Base-by-base conservation (phyloP, 1,139 yeast genomes). In the Zhuliangozyma blackwelliae region DNA sequence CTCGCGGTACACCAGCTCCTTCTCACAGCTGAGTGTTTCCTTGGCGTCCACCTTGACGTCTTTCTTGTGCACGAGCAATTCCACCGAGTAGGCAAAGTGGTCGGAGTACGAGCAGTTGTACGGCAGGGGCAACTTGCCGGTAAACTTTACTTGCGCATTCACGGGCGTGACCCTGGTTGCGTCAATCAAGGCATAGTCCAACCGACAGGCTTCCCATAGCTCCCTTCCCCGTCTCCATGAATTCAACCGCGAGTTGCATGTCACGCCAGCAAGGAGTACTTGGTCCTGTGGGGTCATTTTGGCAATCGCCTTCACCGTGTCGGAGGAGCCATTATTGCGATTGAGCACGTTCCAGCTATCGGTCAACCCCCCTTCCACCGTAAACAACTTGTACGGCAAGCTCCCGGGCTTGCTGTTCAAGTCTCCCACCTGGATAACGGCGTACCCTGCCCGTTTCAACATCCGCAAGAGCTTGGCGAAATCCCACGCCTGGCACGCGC, bases 401-500 rank as follows among this genome's bases (percentile, higher is more conserved):
- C 95, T 81, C 0, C 85, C 94, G 0, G 97, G 97, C 42, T 79
- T 70, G 4, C 95, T 85, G 57, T 92, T 92, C 55, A 92, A 71
- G 60, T 92, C 98, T 2, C 98, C 99, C 22, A 90, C 96, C 36
- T 88, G 81, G 32, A 94, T 73, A 0, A 87, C 92, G 1, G 90
- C 82, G 58, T 86, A 84, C 0, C 97, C 96, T 0, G 92, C 83
- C 38, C 68, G 70, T 34, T 72, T 70, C 34, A 92, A 73, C 35
- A 82, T 59, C 25, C 72, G 70, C 2, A 86, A 80, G 35, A 89
- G 45, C 38, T 79, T 75, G 20, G 92, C 73, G 54, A 94, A 77
- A 56, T 90, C 97, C 97, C 97, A 92, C 0, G 97, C 97, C 59
- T 92, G 99, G 42, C 95, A 79, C 0, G 96, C 82, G 37, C 98